phyloP scores from a whole-genome alignment of 129 eudicot genomes.

The Arctium lappa region DNA sequence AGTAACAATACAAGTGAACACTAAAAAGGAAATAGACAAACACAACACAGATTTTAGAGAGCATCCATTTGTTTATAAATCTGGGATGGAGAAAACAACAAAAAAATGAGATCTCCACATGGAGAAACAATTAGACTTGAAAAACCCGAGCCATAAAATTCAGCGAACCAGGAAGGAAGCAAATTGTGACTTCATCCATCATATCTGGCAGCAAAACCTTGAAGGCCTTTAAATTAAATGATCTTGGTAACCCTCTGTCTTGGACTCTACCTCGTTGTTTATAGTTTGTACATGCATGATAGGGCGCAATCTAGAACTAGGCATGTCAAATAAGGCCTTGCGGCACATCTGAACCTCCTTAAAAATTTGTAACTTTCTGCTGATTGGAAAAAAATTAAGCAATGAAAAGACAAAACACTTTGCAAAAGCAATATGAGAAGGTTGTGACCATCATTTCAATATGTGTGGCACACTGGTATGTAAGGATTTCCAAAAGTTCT shows the following conservation, averaged over 20 bases:
- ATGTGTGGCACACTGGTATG: not conserved
- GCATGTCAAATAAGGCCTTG: not conserved
- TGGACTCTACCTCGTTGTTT: not conserved
- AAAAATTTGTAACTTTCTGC: not conserved
- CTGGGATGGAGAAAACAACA: not conserved
- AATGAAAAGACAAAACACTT: not conserved
- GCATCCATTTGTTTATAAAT: not conserved
- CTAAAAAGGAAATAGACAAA: not conserved
- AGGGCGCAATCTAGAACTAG: not conserved
- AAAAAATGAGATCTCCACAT: no score
- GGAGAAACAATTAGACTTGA: not conserved
- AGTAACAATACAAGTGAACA: not conserved
- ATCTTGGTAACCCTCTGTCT: not conserved
- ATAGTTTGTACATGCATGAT: not conserved
- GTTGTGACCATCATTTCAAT: not conserved
- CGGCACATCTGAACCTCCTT: not conserved
- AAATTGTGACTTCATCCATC: not conserved
- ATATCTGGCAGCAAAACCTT: not conserved
- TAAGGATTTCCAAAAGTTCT: not conserved
- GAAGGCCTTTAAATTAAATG: not conserved
- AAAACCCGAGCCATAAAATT: not conserved
- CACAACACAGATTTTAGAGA: not conserved
- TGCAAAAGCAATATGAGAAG: not conserved
- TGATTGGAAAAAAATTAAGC: not conserved
- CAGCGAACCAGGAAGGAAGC: not conserved